Base-by-base conservation (phyloP, 331 rosid species). In the Phaseolus coccineus region DNA sequence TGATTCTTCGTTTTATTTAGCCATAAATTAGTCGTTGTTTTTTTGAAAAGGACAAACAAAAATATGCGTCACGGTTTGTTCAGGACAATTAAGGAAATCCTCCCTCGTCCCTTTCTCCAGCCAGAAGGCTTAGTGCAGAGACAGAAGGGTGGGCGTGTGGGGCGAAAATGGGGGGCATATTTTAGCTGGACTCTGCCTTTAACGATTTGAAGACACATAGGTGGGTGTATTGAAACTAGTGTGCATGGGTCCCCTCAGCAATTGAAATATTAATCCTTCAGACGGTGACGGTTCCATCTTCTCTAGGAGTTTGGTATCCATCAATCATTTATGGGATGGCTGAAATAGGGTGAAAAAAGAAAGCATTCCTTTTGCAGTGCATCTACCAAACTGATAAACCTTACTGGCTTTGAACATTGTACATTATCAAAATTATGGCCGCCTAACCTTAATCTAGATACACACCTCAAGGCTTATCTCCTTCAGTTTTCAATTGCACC, bases 231-330 rank as follows among this genome's bases (percentile, higher is more conserved):
- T 83, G 74, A 82, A 50, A 74, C 81, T 39, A 19, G 52, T 51
- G 77, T 75, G 59, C 57, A 78, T 83, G 83, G 93, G 92, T 79
- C 94, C 96, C 93, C 79, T 75, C 1, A 12, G 27, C 80, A 57
- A 72, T 81, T 83, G 85, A 83, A 79, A 76, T 83, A 42, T 81
- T 74, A 64, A 78, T 67, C 84, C 80, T 40, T 74, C 75, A 71
- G 79, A 83, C 71, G 83, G 83, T 75, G 89, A 87, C 77, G 81
- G 87, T 88, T 61, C 89, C 66, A 77, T 87, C 83, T 82, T 82
- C 83, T 70, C 77, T 80, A 51, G 47, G 69, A 78, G 96, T 91
- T 89, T 82, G 96, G 98, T 81, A 88, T 82, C 84, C 85, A 84
- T 89, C 91, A 90, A 71, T 77, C 74, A 55, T 82, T 74, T 33